These are phyloP conservation scores for Cyberlindnera veronae DNA, from an alignment of 805 yeast species.

Conservation along the genomic window DNA sequence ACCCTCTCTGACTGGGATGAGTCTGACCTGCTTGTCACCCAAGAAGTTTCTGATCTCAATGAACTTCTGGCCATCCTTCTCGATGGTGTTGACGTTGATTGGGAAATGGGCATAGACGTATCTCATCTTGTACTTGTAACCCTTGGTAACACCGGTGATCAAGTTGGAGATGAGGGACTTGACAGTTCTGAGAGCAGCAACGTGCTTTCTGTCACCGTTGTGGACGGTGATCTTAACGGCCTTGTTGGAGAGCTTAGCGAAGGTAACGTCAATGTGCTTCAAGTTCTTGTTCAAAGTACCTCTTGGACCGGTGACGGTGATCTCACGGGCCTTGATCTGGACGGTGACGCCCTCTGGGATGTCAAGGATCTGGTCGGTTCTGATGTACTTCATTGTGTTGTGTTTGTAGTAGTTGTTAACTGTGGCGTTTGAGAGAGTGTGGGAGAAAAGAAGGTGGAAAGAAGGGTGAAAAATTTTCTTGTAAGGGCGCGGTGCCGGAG, in stretches of 20 bases:
- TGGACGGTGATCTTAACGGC: conserved; percentile 87
- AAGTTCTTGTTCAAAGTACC: conserved; percentile 88
- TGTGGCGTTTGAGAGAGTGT: neutral
- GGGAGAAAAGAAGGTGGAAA: conserved; percentile 1
- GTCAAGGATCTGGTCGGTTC: conserved; percentile 78
- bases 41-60: conserved; percentile 99
- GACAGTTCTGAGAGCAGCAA: conserved; percentile 98
- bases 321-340: conserved; percentile 83
- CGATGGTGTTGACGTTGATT: conserved; percentile 91
- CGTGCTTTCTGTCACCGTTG: conserved; percentile 99
- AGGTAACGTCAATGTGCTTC: conserved; percentile 93
- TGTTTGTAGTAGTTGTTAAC: neutral
- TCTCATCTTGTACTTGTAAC: conserved; percentile 99
- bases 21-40: conserved; percentile 98
- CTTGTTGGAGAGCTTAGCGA: conserved; percentile 68
- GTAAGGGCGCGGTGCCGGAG: no score
- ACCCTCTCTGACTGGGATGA: conserved; percentile 83
- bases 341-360: conserved; percentile 93
- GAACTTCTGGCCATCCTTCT: conserved; percentile 65
- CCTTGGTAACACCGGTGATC: conserved; percentile 98
- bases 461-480: conserved; percentile 5
- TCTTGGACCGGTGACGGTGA: conserved; percentile 96
- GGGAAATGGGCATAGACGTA: conserved; percentile 99
- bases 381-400: conserved; percentile 70
- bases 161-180: conserved; percentile 91